phyloP scores from a whole-genome alignment of 1,284 basidiomycete species.

The Naganishia albida region DNA sequence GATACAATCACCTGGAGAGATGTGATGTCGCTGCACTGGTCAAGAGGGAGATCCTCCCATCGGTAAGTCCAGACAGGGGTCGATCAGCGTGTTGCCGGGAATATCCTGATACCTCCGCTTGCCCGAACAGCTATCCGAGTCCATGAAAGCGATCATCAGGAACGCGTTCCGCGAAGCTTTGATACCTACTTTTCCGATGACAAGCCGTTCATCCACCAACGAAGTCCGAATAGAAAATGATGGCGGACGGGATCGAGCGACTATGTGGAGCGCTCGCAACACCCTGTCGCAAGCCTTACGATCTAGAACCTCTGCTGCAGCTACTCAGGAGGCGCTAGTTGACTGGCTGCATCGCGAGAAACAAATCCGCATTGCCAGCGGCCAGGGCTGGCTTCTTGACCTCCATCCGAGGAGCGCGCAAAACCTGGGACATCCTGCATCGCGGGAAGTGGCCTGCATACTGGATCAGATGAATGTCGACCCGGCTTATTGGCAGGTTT shows the following conservation, averaged over 20 bases:
- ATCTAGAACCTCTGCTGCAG: neutral
- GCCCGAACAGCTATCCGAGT: neutral
- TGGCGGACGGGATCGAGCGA: neutral
- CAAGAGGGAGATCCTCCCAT: neutral
- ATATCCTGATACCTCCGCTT: neutral
- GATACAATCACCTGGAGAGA: neutral
- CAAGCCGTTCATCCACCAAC: neutral
- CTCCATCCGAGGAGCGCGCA: neutral
- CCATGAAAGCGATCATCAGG: neutral
- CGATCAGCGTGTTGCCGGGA: neutral
- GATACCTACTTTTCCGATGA: neutral
- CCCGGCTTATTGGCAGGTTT: too few relatives aligned
- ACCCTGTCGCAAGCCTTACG: neutral
- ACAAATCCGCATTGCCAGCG: neutral
- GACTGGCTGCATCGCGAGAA: neutral
- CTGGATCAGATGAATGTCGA: too few relatives aligned
- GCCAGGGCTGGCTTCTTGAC: constrained; percentile 2
- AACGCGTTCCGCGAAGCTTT: neutral
- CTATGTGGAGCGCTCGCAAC: neutral
- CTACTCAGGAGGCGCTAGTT: neutral
- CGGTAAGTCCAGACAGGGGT: neutral
- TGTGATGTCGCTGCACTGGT: neutral
- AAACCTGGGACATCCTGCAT: neutral
- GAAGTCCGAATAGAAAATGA: neutral
- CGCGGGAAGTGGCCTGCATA: neutral